Evolutionary conservation across 202 grass and related monocot genomes (phyloP), one percentile per base, ranked within the genome.

Genomic region (Elaeis oleifera): DNA sequence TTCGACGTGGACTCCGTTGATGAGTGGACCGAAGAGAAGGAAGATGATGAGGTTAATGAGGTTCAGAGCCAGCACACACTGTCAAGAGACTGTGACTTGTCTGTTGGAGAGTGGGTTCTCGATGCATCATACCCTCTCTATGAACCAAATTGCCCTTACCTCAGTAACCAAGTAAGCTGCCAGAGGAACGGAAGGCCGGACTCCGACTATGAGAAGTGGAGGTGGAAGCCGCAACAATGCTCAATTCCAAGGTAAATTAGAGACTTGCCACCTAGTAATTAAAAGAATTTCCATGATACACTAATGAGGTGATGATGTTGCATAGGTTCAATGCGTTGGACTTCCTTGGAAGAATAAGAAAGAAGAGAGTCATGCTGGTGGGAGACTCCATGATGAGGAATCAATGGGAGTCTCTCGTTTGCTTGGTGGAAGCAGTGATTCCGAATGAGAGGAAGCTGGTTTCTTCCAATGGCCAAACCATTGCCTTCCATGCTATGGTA

Each of bases 341-440:
- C 58, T 82, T 82, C 48, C 79, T 82, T n/a, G 49, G 19, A 23
- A 82, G 55, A 56, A 68, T 76, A 16, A 76, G 73, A 50, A 71
- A 63, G 54, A 82, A 76, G 58, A 76, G 79, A 32, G 59, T 82
- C 15, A 82, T 82, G 79, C 49, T 82, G 52, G 79, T 76, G 44
- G 79, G 73, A 14, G 73, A 82, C 56, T 82, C 79, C 19, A 76
- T 76, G 49, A 77, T 63, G 73, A 76, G 79, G 74, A 82, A 82
- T 21, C 79, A 76, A 58, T 82, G 73, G 79, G 79, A 82, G 54
- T 82, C 79, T 44, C 79, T 82, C 20, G 58, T 76, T 75, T 82
- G 79, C 56, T 65, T 82, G 63, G 73, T 82, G 1, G 79, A 82
- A 72, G 60, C 73, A 11, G 73, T 82, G n/a, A 76, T 82, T 27